Percentiles rank a stretch among this genome's conserved stretches.
These are phyloP conservation scores for Sphaerulina vaccinii DNA, from an alignment of 2,329 filamentous ascomycete genomes.

Conservation along the genomic window DNA sequence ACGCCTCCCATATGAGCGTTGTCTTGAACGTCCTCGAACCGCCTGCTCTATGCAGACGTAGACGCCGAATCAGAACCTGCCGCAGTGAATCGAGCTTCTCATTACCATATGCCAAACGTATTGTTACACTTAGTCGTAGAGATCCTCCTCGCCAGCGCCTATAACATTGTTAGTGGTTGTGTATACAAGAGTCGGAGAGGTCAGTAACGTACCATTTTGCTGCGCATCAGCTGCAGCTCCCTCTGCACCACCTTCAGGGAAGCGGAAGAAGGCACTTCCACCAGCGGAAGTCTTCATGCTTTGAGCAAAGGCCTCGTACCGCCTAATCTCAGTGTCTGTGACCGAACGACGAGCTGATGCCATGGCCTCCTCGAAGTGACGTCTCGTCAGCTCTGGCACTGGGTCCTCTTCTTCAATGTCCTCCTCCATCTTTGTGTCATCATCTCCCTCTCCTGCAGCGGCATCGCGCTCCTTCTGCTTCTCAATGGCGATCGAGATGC, in stretches of 20 bases:
- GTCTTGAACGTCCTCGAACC: neutral
- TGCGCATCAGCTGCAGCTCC: slow-evolving; percentile 36
- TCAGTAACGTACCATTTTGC: slow-evolving; percentile 39
- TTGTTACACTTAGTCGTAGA: slow-evolving; percentile 71
- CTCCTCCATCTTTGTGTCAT: slow-evolving; percentile 79
- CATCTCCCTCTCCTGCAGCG: slow-evolving; percentile 60
- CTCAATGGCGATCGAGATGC: slow-evolving; percentile 85
- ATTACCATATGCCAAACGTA: slow-evolving; percentile 7
- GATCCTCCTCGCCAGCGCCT: slow-evolving; percentile 91
- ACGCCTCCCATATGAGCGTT: slow-evolving; percentile 17
- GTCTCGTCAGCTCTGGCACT: slow-evolving; percentile 91
- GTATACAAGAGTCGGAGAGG: neutral
- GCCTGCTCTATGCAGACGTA: slow-evolving; percentile 8
- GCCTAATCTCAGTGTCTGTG: slow-evolving; percentile 92
- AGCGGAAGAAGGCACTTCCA: slow-evolving; percentile 91
- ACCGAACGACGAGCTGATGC: slow-evolving; percentile 89
- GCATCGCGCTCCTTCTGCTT: slow-evolving; percentile 86
- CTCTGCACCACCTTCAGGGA: slow-evolving; percentile 64
- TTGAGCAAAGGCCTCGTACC: slow-evolving; percentile 97
- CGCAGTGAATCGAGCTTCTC: slow-evolving; percentile 10
- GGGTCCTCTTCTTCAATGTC: slow-evolving; percentile 77
- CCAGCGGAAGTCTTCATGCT: slow-evolving; percentile 98
- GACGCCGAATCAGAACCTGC: slow-evolving; percentile 9
- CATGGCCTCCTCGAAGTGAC: slow-evolving; percentile 99
- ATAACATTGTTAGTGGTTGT: slow-evolving; percentile 47